These are phyloP conservation scores for Neonectria ditissima DNA, from an alignment of 2,329 filamentous ascomycete species.

Conservation along the genomic window DNA sequence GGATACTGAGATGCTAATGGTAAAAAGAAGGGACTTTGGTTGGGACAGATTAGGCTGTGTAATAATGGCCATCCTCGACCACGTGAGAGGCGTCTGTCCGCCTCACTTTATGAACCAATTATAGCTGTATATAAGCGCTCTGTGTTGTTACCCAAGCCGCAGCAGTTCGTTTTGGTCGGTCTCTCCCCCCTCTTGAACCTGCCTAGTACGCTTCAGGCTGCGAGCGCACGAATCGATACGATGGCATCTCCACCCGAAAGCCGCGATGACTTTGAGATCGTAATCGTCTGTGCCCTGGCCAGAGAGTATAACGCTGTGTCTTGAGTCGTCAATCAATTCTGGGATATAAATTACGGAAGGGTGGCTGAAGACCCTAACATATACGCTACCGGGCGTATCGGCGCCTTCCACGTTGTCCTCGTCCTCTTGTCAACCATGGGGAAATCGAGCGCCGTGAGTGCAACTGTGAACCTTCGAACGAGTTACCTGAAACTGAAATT, in stretches of 20 bases:
- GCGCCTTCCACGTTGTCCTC: constrained; percentile 46
- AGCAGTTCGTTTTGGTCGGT: too few relatives aligned
- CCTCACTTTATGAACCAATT: neutral
- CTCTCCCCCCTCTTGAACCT: neutral
- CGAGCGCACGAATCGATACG: neutral
- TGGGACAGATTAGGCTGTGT: neutral
- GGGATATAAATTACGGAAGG: neutral
- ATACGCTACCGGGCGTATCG: constrained; percentile 47
- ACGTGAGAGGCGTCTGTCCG: neutral
- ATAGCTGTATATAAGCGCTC: neutral
- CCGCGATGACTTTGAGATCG: neutral
- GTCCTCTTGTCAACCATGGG: constrained; percentile 45
- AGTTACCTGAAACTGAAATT: constrained; percentile 52
- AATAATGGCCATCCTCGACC: neutral
- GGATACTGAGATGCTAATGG: neutral
- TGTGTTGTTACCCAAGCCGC: neutral
- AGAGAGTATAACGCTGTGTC: neutral
- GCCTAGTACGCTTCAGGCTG: neutral
- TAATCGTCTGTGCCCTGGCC: neutral
- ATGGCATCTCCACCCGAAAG: neutral
- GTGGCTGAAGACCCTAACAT: constrained; percentile 42
- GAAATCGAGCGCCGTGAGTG: constrained; percentile 42
- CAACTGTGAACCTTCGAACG: constrained; percentile 44
- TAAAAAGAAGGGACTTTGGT: neutral
- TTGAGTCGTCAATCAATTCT: neutral